Evolutionary conservation across 495 filamentous ascomycete species (phyloP).

Genomic region (Penicillium canariense): DNA sequence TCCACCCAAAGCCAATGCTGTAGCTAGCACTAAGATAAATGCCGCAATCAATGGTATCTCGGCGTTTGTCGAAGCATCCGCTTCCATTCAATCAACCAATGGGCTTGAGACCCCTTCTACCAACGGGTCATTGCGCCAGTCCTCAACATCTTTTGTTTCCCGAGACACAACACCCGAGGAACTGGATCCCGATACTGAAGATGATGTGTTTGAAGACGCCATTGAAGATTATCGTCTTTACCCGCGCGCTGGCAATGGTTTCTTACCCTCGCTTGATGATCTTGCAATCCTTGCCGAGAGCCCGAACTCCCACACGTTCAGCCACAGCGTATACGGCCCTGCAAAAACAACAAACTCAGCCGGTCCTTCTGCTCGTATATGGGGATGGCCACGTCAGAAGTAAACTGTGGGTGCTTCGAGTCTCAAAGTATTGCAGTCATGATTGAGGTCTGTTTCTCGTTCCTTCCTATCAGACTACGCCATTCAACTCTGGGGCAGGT

Average conservation of each 20-base stretch:
- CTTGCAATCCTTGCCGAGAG: constrained; percentile 46
- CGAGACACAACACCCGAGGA: constrained; percentile 1
- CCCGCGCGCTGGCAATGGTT: constrained; percentile 61
- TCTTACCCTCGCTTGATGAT: constrained; percentile 37
- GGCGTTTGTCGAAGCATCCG: not conserved
- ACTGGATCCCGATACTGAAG: constrained; percentile 10
- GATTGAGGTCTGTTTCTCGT: not conserved
- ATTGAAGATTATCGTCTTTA: constrained; percentile 57
- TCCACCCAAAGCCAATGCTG: not conserved
- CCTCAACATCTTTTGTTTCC: not conserved
- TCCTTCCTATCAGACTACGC: not conserved
- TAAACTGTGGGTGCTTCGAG: not conserved
- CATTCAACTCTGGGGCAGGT: not conserved
- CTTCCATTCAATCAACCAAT: not conserved
- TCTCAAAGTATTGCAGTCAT: not conserved
- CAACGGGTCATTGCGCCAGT: not conserved
- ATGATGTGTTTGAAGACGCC: constrained; percentile 36
- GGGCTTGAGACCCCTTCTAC: not conserved
- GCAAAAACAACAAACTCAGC: constrained; percentile 10
- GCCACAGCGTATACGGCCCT: constrained; percentile 34
- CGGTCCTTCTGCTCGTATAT: not conserved
- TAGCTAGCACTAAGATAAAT: not conserved
- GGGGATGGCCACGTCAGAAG: not conserved
- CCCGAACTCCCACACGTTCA: constrained; percentile 41
- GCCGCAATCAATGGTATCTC: not conserved